Base-by-base conservation (phyloP, 371 early-diverging fungal genomes). In the Mucor ambiguus region DNA sequence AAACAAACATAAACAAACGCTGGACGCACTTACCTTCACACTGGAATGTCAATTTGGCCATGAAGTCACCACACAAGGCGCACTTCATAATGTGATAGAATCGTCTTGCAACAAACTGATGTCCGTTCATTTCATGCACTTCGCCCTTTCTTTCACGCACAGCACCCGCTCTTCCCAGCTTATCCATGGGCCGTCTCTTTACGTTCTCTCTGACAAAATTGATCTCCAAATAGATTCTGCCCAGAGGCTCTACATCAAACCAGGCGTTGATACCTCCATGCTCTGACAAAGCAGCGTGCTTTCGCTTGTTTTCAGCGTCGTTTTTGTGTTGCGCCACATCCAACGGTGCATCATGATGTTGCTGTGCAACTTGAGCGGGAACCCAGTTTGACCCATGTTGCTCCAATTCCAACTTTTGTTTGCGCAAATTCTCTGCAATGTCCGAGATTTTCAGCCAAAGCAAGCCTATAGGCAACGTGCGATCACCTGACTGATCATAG, bases 71-170 rank as follows among this genome's bases (percentile, higher is more conserved):
- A 80, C 98, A 98, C 4, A 94, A 71, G 8, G 97, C 95, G 76
- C 98, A 98, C 69, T 92, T 92, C 92, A 96, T 91, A 71, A 96
- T 93, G 58, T 92, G 90, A 74, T 95, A 96, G 57, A 92, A 93
- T 58, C 90, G 88, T 63, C 87, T 81, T 28, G 88, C 83, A 58
- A 87, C 88, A 78, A 97, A 96, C 73, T 92, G 89, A 77, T 98
- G 97, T 16, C 97, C 96, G 58, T 90, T 89, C 82, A 91, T 90
- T 56, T 89, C 91, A 46, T 86, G 87, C 20, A 93, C 83, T 37
- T 87, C 89, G 20, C 89, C 89, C 52, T 86, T 85, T 64, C 87
- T 81, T 81, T 95, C 94, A 70, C 95, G 92, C 28, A 96, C 93
- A 12, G 96, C 95, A 28, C 87, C 91, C 26, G 90, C 89, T 72